Evolutionary conservation across 352 stramenopile species (phyloP).

Genomic region (Saprolegnia diclina): DNA sequence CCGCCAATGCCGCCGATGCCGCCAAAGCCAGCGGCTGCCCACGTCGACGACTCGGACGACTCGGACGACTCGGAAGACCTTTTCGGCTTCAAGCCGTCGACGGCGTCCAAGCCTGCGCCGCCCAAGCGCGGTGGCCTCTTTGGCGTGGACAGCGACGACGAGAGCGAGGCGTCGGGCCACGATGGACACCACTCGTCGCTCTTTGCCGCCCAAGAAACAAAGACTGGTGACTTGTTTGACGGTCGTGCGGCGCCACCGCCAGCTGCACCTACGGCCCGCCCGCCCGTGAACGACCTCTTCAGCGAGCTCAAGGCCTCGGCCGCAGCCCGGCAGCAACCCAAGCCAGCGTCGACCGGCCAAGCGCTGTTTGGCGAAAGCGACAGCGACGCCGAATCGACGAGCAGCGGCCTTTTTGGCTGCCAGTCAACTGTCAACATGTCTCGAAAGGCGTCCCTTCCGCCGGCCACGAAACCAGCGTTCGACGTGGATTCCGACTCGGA

Average conservation of each 20-base stretch:
- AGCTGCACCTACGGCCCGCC: constrained; percentile 27
- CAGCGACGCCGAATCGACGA: constrained; percentile 48
- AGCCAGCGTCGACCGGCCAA: constrained; percentile 29
- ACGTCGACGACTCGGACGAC: constrained; percentile 40
- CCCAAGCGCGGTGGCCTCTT: constrained; percentile 12
- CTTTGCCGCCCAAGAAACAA: constrained; percentile 22
- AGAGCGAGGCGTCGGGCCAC: constrained; percentile 16
- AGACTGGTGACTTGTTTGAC: constrained; percentile 15
- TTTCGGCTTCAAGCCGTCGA: constrained; percentile 32
- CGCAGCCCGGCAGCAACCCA: constrained; percentile 35
- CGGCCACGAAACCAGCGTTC: neutral
- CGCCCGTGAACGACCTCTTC: constrained; percentile 37
- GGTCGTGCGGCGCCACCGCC: constrained; percentile 26
- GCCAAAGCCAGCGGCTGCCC: constrained; percentile 26
- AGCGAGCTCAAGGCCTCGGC: constrained; percentile 39
- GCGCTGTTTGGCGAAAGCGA: constrained; percentile 43
- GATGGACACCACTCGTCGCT: constrained; percentile 27
- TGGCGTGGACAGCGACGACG: constrained; percentile 12
- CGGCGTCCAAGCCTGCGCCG: constrained; percentile 27
- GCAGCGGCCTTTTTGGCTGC: constrained; percentile 47
- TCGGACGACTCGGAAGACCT: constrained; percentile 34
- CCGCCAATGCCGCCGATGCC: neutral
- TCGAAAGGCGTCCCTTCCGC: neutral
- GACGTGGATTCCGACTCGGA: constrained; percentile 1
- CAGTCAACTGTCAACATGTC: constrained; percentile 10